phyloP scores from a whole-genome alignment of 2,329 filamentous ascomycete genomes.

The Cadophora luteo-olivacea region DNA sequence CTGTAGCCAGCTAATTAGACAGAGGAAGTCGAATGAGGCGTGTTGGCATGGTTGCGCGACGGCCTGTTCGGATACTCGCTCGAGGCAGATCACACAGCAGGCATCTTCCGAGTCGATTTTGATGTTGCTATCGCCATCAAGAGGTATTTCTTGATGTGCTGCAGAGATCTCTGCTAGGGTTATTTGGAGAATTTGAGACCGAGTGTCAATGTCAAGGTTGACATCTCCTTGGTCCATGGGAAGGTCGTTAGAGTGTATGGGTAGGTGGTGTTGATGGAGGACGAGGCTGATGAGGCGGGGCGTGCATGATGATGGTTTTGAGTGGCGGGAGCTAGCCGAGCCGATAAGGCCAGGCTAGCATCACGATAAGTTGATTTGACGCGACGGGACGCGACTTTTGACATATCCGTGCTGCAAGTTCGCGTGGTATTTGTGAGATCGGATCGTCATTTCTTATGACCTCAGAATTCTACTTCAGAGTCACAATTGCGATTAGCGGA shows the following conservation, averaged over 20 bases:
- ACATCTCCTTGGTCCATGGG: constrained; percentile 47
- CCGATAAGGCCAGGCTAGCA: not conserved
- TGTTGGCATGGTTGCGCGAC: constrained; percentile 80
- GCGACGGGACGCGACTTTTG: constrained; percentile 8
- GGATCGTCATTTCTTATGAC: not conserved
- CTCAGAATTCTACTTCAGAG: not conserved
- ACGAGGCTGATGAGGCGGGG: constrained; percentile 9
- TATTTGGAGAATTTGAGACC: constrained; percentile 51
- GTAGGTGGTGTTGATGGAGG: not conserved
- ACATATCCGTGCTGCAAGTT: not conserved
- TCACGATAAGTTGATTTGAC: constrained; percentile 11
- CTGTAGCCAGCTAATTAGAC: constrained; percentile 82
- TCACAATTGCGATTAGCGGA: not conserved
- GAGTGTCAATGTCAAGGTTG: constrained; percentile 46
- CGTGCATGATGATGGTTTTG: not conserved
- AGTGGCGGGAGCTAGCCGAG: constrained; percentile 13
- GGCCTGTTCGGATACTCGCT: constrained; percentile 73
- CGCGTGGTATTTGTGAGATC: not conserved
- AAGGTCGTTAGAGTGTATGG: constrained; percentile 6
- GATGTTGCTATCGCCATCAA: constrained; percentile 34
- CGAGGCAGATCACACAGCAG: constrained; percentile 88
- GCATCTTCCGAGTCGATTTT: constrained; percentile 44
- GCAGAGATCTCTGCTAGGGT: constrained; percentile 51
- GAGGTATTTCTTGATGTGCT: constrained; percentile 32
- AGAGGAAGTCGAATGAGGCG: constrained; percentile 83